Percentiles rank a stretch among this genome's conserved stretches.
phyloP scores from a whole-genome alignment of 805 yeast species.

The Saturnispora galanensis region DNA sequence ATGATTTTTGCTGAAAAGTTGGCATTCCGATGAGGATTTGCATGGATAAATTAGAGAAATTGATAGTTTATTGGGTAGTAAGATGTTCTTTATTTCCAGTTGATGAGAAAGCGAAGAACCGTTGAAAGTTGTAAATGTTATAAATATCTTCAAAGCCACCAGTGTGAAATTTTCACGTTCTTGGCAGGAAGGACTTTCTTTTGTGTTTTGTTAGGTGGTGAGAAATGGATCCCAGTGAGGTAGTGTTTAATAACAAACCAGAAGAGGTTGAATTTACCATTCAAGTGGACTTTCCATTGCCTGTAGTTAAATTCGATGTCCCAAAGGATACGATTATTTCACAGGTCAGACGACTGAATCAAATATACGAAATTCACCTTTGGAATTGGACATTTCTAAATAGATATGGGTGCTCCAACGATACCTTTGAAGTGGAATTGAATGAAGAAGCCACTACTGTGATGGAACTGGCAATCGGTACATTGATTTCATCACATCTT shows the following conservation, averaged over 20 bases:
- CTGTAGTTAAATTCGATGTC: constrained; percentile 38
- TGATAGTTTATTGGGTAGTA: too few species aligned
- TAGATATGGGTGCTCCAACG: neutral
- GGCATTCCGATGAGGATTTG: too few species aligned
- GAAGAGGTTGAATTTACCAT: neutral
- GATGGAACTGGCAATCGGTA: neutral
- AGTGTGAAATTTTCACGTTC: neutral
- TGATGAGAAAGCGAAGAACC: too few species aligned
- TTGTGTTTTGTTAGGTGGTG: neutral
- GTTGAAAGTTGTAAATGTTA: neutral
- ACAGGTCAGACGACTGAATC: constrained; percentile 9
- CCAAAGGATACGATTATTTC: constrained; percentile 6
- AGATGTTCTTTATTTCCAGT: too few species aligned
- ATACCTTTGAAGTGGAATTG: neutral
- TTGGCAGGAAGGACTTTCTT: neutral
- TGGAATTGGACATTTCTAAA: constrained; percentile 2
- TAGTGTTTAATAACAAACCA: constrained; percentile 2
- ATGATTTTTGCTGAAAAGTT: too few species aligned
- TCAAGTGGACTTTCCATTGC: neutral
- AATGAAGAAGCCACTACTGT: neutral
- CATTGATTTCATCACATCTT: neutral
- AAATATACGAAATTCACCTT: constrained; percentile 8
- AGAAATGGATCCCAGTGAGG: neutral
- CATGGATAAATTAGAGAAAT: too few species aligned
- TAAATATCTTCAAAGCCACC: neutral